These are phyloP conservation scores for Tripterygium wilfordii DNA, from an alignment of 177 flowering plant genomes.

Conservation along the genomic window DNA sequence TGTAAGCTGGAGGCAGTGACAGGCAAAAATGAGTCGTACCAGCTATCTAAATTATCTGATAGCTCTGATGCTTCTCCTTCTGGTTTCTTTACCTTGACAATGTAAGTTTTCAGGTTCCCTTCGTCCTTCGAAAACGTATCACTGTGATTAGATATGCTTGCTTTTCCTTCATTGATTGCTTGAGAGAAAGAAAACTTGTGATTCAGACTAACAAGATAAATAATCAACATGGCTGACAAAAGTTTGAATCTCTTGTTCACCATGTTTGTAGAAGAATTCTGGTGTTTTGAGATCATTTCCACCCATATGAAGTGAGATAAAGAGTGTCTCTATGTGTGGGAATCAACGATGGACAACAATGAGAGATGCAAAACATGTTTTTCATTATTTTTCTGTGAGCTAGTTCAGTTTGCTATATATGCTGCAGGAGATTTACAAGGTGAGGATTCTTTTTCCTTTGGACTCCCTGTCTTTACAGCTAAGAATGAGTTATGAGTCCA, in stretches of 20 bases:
- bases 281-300: no score
- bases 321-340: no score
- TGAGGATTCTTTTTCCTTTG: no score
- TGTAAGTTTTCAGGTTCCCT: constrained; percentile 26
- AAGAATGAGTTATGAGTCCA: no score
- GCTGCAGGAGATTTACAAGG: no score
- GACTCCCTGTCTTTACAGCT: no score
- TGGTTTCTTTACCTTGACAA: constrained; percentile 32
- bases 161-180: background rate
- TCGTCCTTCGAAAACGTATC: background rate
- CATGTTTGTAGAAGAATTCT: constrained; percentile 5
- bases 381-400: no score
- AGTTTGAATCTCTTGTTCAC: background rate
- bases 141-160: no score
- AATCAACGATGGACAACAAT: no score
- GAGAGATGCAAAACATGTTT: no score
- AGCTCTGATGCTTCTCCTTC: background rate
- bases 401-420: no score
- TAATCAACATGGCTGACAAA: background rate
- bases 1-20: constrained; percentile 1
- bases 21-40: constrained; percentile 42
- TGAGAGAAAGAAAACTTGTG: background rate
- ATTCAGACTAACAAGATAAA: background rate
- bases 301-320: no score
- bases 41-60: constrained; percentile 15